phyloP scores from a whole-genome alignment of 805 yeast genomes.

The Candida jianshihensis region DNA sequence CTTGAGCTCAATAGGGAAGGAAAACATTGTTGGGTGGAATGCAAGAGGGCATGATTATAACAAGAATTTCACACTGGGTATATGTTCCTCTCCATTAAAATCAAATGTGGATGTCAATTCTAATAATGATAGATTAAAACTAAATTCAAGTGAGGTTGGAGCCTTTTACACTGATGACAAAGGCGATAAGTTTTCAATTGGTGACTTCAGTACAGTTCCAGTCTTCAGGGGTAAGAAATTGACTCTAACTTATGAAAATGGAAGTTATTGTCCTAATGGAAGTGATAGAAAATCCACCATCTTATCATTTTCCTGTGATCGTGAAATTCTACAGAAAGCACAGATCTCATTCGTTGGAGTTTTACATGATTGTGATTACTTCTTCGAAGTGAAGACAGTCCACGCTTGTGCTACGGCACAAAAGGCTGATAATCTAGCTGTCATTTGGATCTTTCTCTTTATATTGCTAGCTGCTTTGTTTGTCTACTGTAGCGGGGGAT shows the following conservation, averaged over 20 bases:
- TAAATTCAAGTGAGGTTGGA: constrained; percentile 42
- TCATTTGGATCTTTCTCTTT: constrained; percentile 56
- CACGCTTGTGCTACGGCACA: constrained; percentile 83
- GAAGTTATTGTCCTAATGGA: constrained; percentile 55
- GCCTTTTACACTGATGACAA: constrained; percentile 45
- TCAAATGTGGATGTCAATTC: constrained; percentile 20
- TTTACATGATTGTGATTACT: constrained; percentile 69
- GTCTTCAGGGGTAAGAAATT: constrained; percentile 65
- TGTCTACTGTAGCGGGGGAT: constrained; percentile 38
- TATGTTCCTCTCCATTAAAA: constrained; percentile 52
- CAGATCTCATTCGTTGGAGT: constrained; percentile 64
- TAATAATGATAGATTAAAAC: constrained; percentile 13
- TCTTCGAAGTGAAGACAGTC: constrained; percentile 77
- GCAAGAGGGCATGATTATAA: constrained; percentile 67
- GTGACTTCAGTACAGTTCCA: constrained; percentile 55
- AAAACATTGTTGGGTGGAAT: constrained; percentile 42
- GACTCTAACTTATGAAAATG: constrained; percentile 62
- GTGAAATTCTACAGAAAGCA: constrained; percentile 61
- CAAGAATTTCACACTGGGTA: constrained; percentile 66
- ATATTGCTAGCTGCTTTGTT: constrained; percentile 37
- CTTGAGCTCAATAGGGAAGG: constrained; percentile 21
- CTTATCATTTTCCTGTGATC: constrained; percentile 70
- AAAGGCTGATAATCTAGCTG: constrained; percentile 54
- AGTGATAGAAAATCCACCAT: constrained; percentile 54
- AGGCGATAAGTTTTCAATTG: constrained; percentile 47